phyloP scores from a whole-genome alignment of 768 basidiomycete species.

The Leccinellum luteum region DNA sequence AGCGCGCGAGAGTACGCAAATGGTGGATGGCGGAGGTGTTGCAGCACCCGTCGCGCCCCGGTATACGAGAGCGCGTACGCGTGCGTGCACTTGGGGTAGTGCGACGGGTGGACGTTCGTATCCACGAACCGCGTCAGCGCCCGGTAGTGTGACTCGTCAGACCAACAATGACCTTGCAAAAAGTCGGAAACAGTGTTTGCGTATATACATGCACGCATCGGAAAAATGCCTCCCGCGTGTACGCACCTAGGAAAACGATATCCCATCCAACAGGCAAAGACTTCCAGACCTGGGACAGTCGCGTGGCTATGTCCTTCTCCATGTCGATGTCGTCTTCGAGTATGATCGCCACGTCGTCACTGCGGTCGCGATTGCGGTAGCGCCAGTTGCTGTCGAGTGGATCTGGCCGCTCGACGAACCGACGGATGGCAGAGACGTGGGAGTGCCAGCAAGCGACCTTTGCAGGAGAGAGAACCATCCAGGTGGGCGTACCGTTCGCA shows the following conservation, averaged over 20 bases:
- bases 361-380: background rate
- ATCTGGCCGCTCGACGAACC: constrained; percentile 35
- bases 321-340: constrained; percentile 81
- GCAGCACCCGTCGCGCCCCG: constrained; percentile 61
- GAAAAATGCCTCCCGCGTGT: background rate
- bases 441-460: constrained; percentile 75
- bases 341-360: constrained; percentile 46
- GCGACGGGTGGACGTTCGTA: constrained; percentile 52
- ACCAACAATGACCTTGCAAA: constrained; percentile 73
- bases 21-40: constrained; percentile 55
- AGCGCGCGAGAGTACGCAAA: constrained; percentile 79
- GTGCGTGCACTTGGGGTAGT: constrained; percentile 67
- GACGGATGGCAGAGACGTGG: constrained; percentile 52
- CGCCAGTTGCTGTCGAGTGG: background rate
- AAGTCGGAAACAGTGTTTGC: background rate
- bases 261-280: constrained; percentile 65
- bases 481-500: constrained; percentile 37
- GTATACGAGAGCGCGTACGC: constrained; percentile 60
- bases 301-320: constrained; percentile 55
- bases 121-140: constrained; percentile 28
- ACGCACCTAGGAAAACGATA: constrained; percentile 65
- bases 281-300: constrained; percentile 46
- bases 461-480: constrained; percentile 53
- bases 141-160: constrained; percentile 54
- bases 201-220: background rate